Evolutionary conservation across 495 filamentous ascomycete genomes (phyloP).

Genomic region (Extremus antarcticus): DNA sequence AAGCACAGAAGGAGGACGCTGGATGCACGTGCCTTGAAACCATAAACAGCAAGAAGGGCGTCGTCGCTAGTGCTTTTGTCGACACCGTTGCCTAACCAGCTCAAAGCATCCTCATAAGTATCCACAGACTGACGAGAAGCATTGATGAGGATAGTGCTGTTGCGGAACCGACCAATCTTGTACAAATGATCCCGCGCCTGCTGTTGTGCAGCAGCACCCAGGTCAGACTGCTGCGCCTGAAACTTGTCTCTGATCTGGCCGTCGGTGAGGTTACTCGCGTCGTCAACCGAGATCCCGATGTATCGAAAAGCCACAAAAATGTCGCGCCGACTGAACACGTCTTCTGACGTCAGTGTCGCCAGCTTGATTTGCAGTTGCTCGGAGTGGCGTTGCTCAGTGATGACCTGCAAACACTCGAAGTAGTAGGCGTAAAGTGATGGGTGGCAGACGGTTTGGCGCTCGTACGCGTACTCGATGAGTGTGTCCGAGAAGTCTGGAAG

Average conservation of each 20-base stretch:
- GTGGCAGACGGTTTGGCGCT: slow-evolving; percentile 33
- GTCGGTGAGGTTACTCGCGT: slow-evolving; percentile 36
- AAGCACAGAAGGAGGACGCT: too few species aligned
- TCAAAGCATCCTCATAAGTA: slow-evolving; percentile 49
- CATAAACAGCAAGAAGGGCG: slow-evolving; percentile 48
- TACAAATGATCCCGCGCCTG: slow-evolving; percentile 44
- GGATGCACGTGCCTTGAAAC: slow-evolving; percentile 42
- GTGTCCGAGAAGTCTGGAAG: slow-evolving; percentile 40
- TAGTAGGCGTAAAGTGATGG: slow-evolving; percentile 34
- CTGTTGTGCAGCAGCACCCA: slow-evolving; percentile 33
- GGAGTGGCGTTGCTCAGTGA: slow-evolving; percentile 33
- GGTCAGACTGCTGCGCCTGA: slow-evolving; percentile 40
- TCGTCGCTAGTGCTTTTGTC: slow-evolving; percentile 44
- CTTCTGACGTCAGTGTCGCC: slow-evolving; percentile 33
- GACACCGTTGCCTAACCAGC: slow-evolving; percentile 42
- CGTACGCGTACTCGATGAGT: slow-evolving; percentile 40
- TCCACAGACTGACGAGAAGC: slow-evolving; percentile 50
- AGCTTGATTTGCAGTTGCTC: slow-evolving; percentile 32
- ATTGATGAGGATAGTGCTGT: slow-evolving; percentile 43
- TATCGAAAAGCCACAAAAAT: slow-evolving; percentile 40
- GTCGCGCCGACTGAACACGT: slow-evolving; percentile 32
- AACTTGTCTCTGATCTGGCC: slow-evolving; percentile 49
- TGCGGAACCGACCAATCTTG: slow-evolving; percentile 43
- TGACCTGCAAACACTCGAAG: slow-evolving; percentile 37
- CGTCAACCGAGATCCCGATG: slow-evolving; percentile 35